Evolutionary conservation across 2,329 filamentous ascomycete genomes (phyloP), one percentile per base, ranked within the genome.

Genomic region (Ophiostoma ulmi): DNA sequence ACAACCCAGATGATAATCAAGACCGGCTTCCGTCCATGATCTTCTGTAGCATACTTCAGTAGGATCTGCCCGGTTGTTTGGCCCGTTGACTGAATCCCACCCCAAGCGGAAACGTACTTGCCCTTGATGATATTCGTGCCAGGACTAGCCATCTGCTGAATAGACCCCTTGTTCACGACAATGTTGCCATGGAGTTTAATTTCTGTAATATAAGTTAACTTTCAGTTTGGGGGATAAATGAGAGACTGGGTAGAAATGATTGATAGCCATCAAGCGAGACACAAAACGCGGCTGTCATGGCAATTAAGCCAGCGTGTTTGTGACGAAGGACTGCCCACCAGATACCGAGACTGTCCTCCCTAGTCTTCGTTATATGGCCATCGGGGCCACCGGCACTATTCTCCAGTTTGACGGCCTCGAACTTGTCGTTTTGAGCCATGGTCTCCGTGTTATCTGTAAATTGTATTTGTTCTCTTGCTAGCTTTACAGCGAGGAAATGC

Each of bases 261-360:
- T 14, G 58, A 26, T 63, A 63, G 26, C 58, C 58, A 35, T 82
- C 81, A 0, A 82, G 74, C 0, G 80, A 78, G 17, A 80, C 80
- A 66, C 77, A 78, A 68, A 82, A 83, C 0, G 81, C 79, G 5
- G 80, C 80, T 67, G 74, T 70, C 80, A 82, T 82, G 1, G 79
- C 80, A 35, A 82, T 77, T 36, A 75, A 22, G 0, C 77, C 78
- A 0, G 80, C 75, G 0, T 74, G 72, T 55, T 80, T 81, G 75
- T 79, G 80, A 65, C 75, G 75, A 7, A 72, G 71, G 6, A 79
- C 76, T 64, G 76, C 78, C 68, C 80, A 74, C 80, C 79, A 81
- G n/a, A 82, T 75, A 38, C 74, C 73, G 3, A 81, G 74, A 63
- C 81, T 78, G 70, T 83, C 81, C 5, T 75, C 73, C 5, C 75